Conservation (phyloP, 2,329 filamentous ascomycete genomes). For the Xylaria sp. region DNA sequence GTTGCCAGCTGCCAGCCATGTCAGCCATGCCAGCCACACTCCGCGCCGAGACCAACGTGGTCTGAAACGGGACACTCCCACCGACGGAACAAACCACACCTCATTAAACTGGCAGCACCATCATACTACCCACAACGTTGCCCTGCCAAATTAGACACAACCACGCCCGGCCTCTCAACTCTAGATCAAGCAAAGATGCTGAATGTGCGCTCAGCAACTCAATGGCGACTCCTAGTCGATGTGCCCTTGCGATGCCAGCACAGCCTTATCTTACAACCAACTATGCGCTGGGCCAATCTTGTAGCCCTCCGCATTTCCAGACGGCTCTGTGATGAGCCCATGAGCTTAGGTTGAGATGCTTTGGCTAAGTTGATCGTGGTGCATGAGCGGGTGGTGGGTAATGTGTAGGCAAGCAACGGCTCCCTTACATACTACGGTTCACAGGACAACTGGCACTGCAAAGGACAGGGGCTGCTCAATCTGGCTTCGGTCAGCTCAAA, state of each 20-base stretch:
- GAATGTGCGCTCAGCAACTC: background rate
- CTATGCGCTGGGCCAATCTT: background rate
- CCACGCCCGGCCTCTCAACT: background rate
- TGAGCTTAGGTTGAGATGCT: background rate
- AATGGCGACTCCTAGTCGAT: background rate
- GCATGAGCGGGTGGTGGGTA: slow-evolving; percentile 21
- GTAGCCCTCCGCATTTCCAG: background rate
- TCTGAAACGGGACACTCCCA: slow-evolving; percentile 4
- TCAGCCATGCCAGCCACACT: background rate
- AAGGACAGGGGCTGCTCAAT: slow-evolving; percentile 20
- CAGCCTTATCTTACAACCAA: slow-evolving; percentile 3
- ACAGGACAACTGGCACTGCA: slow-evolving; percentile 9
- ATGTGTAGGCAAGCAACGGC: slow-evolving; percentile 6
- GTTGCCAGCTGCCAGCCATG: slow-evolving; percentile 7
- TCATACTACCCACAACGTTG: slow-evolving; percentile 8
- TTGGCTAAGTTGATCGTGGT: slow-evolving; percentile 7
- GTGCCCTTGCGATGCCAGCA: background rate
- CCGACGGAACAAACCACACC: slow-evolving; percentile 22
- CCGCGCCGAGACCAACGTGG: slow-evolving; percentile 7
- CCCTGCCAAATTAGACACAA: slow-evolving; percentile 9
- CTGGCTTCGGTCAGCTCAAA: slow-evolving; percentile 4
- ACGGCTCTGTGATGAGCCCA: slow-evolving; percentile 10
- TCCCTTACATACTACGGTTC: slow-evolving; percentile 13
- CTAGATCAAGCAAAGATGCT: background rate
- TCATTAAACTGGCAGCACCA: slow-evolving; percentile 23